These are phyloP conservation scores for Kappamyces sp. DNA, from an alignment of 192 early-diverging fungal genomes.

Conservation along the genomic window DNA sequence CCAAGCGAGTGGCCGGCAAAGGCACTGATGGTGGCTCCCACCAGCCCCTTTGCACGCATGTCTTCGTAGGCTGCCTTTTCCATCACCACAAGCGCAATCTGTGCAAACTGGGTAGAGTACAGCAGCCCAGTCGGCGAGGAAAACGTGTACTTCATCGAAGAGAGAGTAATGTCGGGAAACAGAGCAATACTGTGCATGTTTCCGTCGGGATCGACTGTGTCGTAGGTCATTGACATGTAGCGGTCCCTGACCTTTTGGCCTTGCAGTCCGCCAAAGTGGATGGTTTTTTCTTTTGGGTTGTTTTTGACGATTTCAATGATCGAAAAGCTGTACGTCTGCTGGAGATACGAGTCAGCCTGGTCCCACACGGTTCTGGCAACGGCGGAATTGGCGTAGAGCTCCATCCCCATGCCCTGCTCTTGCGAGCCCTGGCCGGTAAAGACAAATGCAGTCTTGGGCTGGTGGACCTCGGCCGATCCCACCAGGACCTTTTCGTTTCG, in stretches of 20 bases:
- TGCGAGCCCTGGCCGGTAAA: constrained; percentile 98
- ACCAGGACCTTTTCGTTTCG: constrained; percentile 74
- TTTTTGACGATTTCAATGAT: constrained; percentile 83
- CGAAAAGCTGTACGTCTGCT: constrained; percentile 79
- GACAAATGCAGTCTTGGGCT: constrained; percentile 82
- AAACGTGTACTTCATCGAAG: constrained; percentile 75
- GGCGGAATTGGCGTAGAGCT: constrained; percentile 73
- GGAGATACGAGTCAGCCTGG: constrained; percentile 80
- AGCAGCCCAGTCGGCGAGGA: constrained; percentile 76
- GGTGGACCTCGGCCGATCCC: constrained; percentile 90
- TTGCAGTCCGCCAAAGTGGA: constrained; percentile 83
- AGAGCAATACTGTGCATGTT: constrained; percentile 69
- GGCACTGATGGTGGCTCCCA: constrained; percentile 67
- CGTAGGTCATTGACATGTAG: constrained; percentile 90
- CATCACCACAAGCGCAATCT: constrained; percentile 83
- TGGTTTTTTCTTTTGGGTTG: constrained; percentile 76
- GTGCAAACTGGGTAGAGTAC: constrained; percentile 92
- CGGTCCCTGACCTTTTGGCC: constrained; percentile 73
- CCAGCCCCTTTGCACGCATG: constrained; percentile 80
- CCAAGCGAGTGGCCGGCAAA: constrained; percentile 91
- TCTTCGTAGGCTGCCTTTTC: constrained; percentile 88
- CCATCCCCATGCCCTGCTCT: constrained; percentile 94
- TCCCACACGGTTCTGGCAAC: constrained; percentile 88
- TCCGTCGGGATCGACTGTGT: constrained; percentile 66
- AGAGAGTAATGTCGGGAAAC: constrained; percentile 78